phyloP scores from a whole-genome alignment of 768 basidiomycete species.

The Mycena rosella region DNA sequence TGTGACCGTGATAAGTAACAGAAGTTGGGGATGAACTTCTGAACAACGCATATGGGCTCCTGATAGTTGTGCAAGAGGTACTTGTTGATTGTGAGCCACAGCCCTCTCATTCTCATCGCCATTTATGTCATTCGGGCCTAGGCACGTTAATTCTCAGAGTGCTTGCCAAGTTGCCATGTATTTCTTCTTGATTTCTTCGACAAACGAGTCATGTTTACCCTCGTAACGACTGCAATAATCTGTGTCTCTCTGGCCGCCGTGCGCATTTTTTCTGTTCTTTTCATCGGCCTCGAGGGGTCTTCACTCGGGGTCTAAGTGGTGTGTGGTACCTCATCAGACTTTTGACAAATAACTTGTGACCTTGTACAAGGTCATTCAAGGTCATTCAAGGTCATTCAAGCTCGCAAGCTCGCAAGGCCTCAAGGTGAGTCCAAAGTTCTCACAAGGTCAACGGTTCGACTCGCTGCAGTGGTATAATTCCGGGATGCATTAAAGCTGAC shows the following conservation, averaged over 20 bases:
- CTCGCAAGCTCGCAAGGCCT: no score
- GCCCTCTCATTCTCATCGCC: background rate
- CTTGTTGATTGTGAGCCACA: background rate
- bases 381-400: no score
- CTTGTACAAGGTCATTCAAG: no score
- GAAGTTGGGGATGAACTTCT: no score
- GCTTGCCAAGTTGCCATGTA: slow-evolving; percentile 9
- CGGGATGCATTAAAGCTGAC: no score
- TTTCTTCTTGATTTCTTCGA: slow-evolving; percentile 10
- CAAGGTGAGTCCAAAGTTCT: no score
- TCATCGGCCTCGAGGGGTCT: background rate
- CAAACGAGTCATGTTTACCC: background rate
- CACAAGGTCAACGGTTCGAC: no score
- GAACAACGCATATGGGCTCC: background rate
- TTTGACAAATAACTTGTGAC: no score
- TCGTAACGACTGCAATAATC: background rate
- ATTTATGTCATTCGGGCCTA: background rate
- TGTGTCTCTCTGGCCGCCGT: background rate
- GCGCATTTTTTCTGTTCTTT: background rate
- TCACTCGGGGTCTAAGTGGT: background rate
- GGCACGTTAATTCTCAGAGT: background rate
- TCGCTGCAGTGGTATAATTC: no score
- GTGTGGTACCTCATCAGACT: background rate
- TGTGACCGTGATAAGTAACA: no score
- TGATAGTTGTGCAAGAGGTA: background rate